Percentiles rank a stretch among this genome's conserved stretches.
Conservation (phyloP, 192 early-diverging fungal species). For the Pecoramyces ruminantium region DNA sequence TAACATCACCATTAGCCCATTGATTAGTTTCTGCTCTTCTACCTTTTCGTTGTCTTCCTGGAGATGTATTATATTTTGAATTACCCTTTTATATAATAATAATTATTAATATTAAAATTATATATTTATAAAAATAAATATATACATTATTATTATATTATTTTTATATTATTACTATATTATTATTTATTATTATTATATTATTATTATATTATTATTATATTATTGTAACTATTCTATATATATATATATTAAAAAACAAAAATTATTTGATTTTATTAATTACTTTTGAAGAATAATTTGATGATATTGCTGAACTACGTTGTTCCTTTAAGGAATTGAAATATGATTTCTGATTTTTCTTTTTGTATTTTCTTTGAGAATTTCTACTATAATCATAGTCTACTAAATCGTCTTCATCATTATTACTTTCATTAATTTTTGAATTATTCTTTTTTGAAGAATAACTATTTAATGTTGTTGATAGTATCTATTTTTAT, state of each 20-base stretch:
- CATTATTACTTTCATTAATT: background rate
- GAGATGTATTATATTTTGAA: background rate
- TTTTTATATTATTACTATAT: no score
- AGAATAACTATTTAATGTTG: background rate
- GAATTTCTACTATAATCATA: background rate
- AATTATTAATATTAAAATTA: no score
- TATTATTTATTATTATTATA: no score
- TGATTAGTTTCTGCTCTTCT: background rate
- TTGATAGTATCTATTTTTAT: background rate
- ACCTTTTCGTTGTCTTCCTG: background rate
- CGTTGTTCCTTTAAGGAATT: background rate
- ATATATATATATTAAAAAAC: background rate
- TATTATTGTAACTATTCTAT: no score
- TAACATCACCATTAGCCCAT: constrained; percentile 41
- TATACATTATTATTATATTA: no score
- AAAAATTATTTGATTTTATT: background rate
- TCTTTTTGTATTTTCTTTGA: background rate
- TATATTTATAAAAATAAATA: no score
- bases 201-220: no score
- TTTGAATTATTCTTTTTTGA: background rate
- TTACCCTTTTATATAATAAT: background rate
- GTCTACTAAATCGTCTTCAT: background rate
- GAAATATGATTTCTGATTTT: background rate
- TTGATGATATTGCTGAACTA: background rate
- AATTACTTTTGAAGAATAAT: background rate